phyloP scores from a whole-genome alignment of 2,329 filamentous ascomycete species.

The Rutstroemia sp. region DNA sequence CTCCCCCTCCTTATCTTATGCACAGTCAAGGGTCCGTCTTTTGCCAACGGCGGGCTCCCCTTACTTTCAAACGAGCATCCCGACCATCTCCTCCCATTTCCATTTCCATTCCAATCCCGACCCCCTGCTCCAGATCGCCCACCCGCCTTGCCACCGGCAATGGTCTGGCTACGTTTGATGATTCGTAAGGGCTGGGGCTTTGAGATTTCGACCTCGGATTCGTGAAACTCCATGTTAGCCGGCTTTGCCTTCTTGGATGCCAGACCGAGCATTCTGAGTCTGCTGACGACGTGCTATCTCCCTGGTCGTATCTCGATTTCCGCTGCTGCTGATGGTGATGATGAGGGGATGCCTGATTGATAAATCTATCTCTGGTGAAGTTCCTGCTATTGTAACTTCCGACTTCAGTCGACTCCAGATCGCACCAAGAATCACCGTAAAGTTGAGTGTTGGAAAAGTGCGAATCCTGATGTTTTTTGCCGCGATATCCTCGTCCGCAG shows the following conservation, averaged over 20 bases:
- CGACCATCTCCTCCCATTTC: constrained; percentile 15
- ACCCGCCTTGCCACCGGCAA: constrained; percentile 21
- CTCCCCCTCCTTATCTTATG: constrained; percentile 20
- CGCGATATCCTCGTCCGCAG: not conserved
- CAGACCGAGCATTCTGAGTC: constrained; percentile 28
- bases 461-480: not conserved
- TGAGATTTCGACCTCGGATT: constrained; percentile 25
- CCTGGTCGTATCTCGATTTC: not conserved
- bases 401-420: constrained; percentile 30
- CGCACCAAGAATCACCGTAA: constrained; percentile 32
- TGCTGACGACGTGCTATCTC: constrained; percentile 8
- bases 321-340: not conserved
- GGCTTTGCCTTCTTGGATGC: constrained; percentile 27
- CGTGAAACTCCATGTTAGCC: constrained; percentile 29
- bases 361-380: constrained; percentile 22
- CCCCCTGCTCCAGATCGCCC: constrained; percentile 14
- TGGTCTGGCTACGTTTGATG: constrained; percentile 35
- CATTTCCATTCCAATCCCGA: constrained; percentile 6
- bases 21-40: constrained; percentile 21
- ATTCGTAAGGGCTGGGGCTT: constrained; percentile 43
- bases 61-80: constrained; percentile 18
- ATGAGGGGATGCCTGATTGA: constrained; percentile 13
- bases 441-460: constrained; percentile 9
- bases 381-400: constrained; percentile 13
- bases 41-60: constrained; percentile 23